These are phyloP conservation scores for Tolypocladium ophioglossoides DNA, from an alignment of 2,329 filamentous ascomycete species.

Conservation along the genomic window DNA sequence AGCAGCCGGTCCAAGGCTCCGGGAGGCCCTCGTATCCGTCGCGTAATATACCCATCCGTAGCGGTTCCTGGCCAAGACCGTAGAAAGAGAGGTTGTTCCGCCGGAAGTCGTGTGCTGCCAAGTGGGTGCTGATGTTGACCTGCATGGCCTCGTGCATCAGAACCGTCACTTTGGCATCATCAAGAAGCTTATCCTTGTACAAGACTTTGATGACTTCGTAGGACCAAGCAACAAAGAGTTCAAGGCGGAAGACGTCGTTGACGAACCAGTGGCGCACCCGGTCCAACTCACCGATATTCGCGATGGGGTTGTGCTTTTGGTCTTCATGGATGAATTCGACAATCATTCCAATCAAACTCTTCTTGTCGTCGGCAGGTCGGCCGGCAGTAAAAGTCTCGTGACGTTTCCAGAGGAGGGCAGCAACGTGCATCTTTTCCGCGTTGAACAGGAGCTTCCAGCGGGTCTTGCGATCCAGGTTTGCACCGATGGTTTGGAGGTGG, in stretches of 20 bases:
- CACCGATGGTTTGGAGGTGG: slow-evolving; percentile 57
- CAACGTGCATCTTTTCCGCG: slow-evolving; percentile 81
- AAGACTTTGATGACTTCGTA: slow-evolving; percentile 66
- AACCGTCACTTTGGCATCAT: slow-evolving; percentile 42
- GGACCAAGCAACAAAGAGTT: slow-evolving; percentile 69
- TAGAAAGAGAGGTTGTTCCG: slow-evolving; percentile 59
- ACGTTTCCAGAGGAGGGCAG: slow-evolving; percentile 66
- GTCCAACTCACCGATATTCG: slow-evolving; percentile 62
- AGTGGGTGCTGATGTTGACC: slow-evolving; percentile 47
- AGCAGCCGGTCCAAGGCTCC: slow-evolving; percentile 77
- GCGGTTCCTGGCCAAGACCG: slow-evolving; percentile 56
- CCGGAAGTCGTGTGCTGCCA: slow-evolving; percentile 60
- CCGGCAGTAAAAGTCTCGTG: slow-evolving; percentile 60
- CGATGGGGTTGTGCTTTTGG: slow-evolving; percentile 58
- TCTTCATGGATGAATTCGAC: slow-evolving; percentile 67
- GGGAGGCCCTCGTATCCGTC: slow-evolving; percentile 59
- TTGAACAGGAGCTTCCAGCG: slow-evolving; percentile 79
- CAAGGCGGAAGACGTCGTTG: slow-evolving; percentile 60
- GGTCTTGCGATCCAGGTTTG: slow-evolving; percentile 53
- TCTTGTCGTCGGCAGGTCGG: slow-evolving; percentile 49
- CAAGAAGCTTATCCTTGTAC: slow-evolving; percentile 49
- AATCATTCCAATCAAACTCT: slow-evolving; percentile 62
- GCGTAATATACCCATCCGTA: slow-evolving; percentile 54
- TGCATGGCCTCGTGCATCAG: slow-evolving; percentile 58
- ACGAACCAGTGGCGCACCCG: slow-evolving; percentile 80